Evolutionary conservation across 73 alveolate genomes (phyloP).

Genomic region (Effrenium voratum): DNA sequence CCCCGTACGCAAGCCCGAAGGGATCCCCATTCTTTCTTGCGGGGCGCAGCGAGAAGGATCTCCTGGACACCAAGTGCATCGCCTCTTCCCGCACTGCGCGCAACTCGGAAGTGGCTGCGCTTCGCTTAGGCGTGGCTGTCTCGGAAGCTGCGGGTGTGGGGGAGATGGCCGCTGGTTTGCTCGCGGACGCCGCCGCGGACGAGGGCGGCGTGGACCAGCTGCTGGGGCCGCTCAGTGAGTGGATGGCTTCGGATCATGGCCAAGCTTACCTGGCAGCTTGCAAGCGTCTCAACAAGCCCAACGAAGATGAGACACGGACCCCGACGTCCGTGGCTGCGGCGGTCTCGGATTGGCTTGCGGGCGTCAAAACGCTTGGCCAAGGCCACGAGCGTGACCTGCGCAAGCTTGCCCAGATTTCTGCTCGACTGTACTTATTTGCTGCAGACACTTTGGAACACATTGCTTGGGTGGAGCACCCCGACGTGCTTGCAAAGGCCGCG

Average conservation of each 20-base stretch:
- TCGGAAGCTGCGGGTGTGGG: not conserved
- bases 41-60: no score
- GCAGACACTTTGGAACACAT: not conserved
- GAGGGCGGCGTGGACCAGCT: not conserved
- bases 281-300: not conserved
- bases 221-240: not conserved
- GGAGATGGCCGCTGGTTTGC: not conserved
- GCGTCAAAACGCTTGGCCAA: not conserved
- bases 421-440: not conserved
- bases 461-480: not conserved
- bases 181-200: not conserved
- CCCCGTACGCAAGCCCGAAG: no score
- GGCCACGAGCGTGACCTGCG: not conserved
- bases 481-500: no score
- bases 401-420: not conserved
- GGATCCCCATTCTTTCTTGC: no score
- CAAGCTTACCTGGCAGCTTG: not conserved
- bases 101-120: not conserved
- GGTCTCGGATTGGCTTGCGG: not conserved
- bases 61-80: not conserved
- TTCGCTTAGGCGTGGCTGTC: constrained; percentile 1
- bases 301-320: not conserved
- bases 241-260: not conserved
- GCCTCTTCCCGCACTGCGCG: not conserved
- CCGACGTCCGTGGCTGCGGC: not conserved